Base-by-base conservation (phyloP, 2,329 filamentous ascomycete species). In the Aureobasidium sp. region DNA sequence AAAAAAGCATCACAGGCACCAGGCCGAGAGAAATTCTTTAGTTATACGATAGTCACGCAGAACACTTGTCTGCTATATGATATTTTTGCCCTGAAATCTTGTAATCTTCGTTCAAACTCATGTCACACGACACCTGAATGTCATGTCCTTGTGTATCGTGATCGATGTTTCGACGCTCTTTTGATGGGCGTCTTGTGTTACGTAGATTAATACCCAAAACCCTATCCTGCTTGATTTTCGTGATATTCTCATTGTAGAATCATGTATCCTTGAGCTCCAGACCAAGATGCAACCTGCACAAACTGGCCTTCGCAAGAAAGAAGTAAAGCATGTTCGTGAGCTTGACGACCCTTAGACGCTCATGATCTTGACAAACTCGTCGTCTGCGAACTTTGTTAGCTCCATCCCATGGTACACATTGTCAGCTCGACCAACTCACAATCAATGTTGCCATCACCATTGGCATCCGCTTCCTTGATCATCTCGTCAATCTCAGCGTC, bases 311-410 rank as follows among this genome's bases (percentile, higher is more conserved):
- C 12, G 29, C 11, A 14, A 44, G 8, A 41, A 29, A 17, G 25
- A 20, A 31, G 7, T 9, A 29, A 48, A 48, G 45, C 55, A 22
- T 58, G 9, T 22, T 48, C 42, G 9, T 8, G 27, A 36, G n/a
- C 31, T 15, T 29, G 31, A n/a, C 29, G 14, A 9, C 2, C 25
- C 29, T 31, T 48, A 58, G 29, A 20, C 42, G 31, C 55, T 58
- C 59, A 61, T 45, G 48, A 61, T 61, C 39, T 52, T 51, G 37
- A 47, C 59, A 29, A 61, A 61, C 48, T 61, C 59, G n/a, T 61
- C 59, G 31, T 61, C 59, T 61, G 29, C 7, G 11, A 11, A 36
- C 3, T 20, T 6, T 20, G 12, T 60, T 44, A 60, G 56, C 41
- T 5, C 31, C 17, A 29, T 12, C 11, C 20, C 2, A 12, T 34